Evolutionary conservation across 352 stramenopile genomes (phyloP).

Genomic region (Peronospora destructor): DNA sequence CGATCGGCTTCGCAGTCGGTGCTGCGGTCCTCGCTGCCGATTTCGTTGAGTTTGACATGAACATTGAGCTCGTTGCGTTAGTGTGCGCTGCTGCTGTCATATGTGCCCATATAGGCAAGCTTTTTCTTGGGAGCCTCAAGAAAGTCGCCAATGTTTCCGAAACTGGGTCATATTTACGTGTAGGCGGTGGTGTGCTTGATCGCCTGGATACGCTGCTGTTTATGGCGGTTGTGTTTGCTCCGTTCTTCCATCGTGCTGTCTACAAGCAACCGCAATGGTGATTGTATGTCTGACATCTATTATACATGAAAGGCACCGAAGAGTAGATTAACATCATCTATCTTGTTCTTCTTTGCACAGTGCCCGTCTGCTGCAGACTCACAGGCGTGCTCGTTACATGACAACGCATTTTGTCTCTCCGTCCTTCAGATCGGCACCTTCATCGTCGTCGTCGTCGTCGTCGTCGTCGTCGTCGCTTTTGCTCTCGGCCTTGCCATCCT

Average conservation of each 20-base stretch:
- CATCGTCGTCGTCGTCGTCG: conserved; percentile 13
- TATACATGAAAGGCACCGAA: neutral
- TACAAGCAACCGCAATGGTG: neutral
- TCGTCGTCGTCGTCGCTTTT: conserved; percentile 6
- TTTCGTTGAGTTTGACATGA: conserved; percentile 39
- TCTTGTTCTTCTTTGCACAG: neutral
- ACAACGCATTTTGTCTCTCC: conserved; percentile 26
- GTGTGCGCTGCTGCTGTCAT: conserved; percentile 31
- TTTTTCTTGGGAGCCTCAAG: conserved; percentile 58
- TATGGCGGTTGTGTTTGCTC: conserved; percentile 47
- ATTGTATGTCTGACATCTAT: neutral
- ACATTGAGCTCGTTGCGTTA: conserved; percentile 23
- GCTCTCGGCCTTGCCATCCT: conserved; percentile 13
- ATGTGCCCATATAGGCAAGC: conserved; percentile 45
- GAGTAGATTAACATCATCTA: neutral
- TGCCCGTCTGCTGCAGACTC: neutral
- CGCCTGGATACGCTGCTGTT: conserved; percentile 54
- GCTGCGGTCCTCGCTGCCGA: conserved; percentile 26
- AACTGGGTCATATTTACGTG: conserved; percentile 41
- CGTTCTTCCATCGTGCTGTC: conserved; percentile 37
- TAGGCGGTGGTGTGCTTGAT: conserved; percentile 50
- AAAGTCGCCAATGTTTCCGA: conserved; percentile 43
- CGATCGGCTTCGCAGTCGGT: conserved; percentile 32
- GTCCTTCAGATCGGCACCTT: conserved; percentile 21
- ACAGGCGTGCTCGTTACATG: conserved; percentile 18